Conservation (phyloP, 345 rosid genomes). For the Camelina neglecta region DNA sequence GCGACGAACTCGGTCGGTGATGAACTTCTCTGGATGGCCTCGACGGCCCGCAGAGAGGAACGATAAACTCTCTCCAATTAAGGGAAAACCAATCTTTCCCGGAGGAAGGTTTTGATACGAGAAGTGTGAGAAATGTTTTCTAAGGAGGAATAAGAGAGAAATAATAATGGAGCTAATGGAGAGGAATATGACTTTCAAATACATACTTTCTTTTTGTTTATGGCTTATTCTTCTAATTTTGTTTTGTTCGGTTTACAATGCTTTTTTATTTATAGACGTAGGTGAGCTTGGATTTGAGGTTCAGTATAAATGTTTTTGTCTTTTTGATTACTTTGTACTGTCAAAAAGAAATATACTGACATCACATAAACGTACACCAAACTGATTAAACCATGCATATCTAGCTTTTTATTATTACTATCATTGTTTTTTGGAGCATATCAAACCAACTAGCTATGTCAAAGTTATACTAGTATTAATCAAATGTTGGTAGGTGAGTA, state of each 20-base stretch:
- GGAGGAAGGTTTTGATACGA: conserved; percentile 47
- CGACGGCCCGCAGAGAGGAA: conserved; percentile 46
- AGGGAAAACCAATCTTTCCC: conserved; percentile 44
- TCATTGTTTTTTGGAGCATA: too few species aligned
- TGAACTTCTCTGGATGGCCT: conserved; percentile 51
- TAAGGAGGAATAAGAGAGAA: conserved; percentile 21
- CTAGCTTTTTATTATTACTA: too few species aligned
- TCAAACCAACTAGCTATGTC: too few species aligned
- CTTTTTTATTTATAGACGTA: background rate
- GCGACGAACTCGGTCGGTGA: conserved; percentile 41
- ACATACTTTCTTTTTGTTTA: conserved; percentile 7
- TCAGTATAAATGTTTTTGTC: background rate
- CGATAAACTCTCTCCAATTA: conserved; percentile 49
- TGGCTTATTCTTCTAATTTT: background rate
- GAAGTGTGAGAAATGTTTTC: conserved; percentile 32
- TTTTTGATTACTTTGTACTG: too few species aligned
- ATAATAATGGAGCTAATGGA: conserved; percentile 10
- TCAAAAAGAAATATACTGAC: too few species aligned
- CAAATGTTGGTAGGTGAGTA: too few species aligned
- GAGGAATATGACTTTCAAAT: conserved; percentile 22
- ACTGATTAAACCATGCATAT: too few species aligned
- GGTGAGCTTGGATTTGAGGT: background rate
- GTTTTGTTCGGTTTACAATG: background rate
- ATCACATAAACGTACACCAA: too few species aligned
- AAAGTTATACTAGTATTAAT: too few species aligned